Conservation (phyloP, 768 basidiomycete genomes). For the Hysterangium stoloniferum region DNA sequence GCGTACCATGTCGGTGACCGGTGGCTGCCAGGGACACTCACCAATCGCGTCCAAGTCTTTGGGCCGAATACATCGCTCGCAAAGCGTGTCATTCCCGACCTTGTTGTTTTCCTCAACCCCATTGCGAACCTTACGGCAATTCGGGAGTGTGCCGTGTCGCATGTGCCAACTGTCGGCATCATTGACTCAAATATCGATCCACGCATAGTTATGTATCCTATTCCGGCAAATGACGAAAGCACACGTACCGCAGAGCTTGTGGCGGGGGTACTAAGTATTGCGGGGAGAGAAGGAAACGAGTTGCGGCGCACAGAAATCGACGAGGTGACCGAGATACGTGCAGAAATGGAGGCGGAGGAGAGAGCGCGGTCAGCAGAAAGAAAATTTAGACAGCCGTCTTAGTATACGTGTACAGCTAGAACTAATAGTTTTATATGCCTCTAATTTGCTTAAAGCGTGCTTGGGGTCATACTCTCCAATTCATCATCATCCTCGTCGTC, state of each 20-base stretch:
- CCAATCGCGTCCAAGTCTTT: slow-evolving; percentile 74
- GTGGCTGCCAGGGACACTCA: slow-evolving; percentile 95
- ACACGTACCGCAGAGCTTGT: slow-evolving; percentile 86
- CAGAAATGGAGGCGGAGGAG: too few species aligned
- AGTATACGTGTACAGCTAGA: not conserved
- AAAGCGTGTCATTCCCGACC: slow-evolving; percentile 67
- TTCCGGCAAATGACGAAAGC: slow-evolving; percentile 97
- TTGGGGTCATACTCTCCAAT: not conserved
- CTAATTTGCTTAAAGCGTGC: not conserved
- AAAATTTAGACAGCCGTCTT: not conserved
- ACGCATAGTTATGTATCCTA: slow-evolving; percentile 93
- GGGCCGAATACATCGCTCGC: slow-evolving; percentile 45
- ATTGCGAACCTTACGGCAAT: slow-evolving; percentile 78
- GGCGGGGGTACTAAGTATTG: slow-evolving; percentile 83
- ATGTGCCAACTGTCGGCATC: slow-evolving; percentile 90
- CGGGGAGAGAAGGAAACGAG: slow-evolving; percentile 54
- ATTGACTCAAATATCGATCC: slow-evolving; percentile 96
- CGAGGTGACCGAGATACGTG: not conserved
- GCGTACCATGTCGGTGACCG: slow-evolving; percentile 80
- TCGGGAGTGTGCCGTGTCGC: slow-evolving; percentile 81
- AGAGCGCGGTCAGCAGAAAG: not conserved
- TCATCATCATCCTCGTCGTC: slow-evolving; percentile 48
- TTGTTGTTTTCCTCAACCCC: slow-evolving; percentile 89
- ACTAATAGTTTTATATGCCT: not conserved
- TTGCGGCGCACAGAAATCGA: not conserved